Conservation (phyloP, 352 stramenopile species). For the Bremia lactucae region DNA sequence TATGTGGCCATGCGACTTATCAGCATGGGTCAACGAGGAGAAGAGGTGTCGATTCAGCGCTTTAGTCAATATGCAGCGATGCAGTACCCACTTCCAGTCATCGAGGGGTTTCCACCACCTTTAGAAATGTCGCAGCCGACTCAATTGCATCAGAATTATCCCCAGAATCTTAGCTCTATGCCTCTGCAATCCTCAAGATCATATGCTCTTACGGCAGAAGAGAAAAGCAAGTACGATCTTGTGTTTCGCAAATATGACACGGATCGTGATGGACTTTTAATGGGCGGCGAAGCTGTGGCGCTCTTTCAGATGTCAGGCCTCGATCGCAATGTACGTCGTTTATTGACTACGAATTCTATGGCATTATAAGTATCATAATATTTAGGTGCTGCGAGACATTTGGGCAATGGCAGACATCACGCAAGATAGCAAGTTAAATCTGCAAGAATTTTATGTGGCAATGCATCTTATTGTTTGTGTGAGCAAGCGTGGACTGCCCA, state of each 20-base stretch:
- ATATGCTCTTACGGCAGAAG: slow-evolving; percentile 83
- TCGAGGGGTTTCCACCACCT: slow-evolving; percentile 57
- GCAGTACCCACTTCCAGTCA: slow-evolving; percentile 43
- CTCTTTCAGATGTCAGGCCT: slow-evolving; percentile 92
- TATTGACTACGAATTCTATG: too few species aligned
- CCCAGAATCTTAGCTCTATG: slow-evolving; percentile 7
- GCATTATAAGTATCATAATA: too few species aligned
- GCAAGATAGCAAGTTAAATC: slow-evolving; percentile 87
- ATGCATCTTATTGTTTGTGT: slow-evolving; percentile 96
- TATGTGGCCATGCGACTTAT: slow-evolving; percentile 83
- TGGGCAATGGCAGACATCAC: slow-evolving; percentile 88
- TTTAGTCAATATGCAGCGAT: slow-evolving; percentile 53
- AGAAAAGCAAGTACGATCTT: slow-evolving; percentile 85
- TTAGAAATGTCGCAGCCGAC: neutral
- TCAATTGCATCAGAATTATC: slow-evolving; percentile 1
- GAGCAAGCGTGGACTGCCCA: slow-evolving; percentile 76
- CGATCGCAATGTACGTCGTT: slow-evolving; percentile 62
- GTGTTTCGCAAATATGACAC: slow-evolving; percentile 90
- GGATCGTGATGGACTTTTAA: slow-evolving; percentile 85
- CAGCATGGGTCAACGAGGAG: slow-evolving; percentile 69
- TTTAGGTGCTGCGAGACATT: slow-evolving; percentile 75
- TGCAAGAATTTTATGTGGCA: slow-evolving; percentile 90
- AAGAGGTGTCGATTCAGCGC: slow-evolving; percentile 48
- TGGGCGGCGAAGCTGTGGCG: slow-evolving; percentile 81
- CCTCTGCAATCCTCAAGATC: slow-evolving; percentile 5